phyloP scores from a whole-genome alignment of 306 rosid species.

The Mimosa bimucronata region DNA sequence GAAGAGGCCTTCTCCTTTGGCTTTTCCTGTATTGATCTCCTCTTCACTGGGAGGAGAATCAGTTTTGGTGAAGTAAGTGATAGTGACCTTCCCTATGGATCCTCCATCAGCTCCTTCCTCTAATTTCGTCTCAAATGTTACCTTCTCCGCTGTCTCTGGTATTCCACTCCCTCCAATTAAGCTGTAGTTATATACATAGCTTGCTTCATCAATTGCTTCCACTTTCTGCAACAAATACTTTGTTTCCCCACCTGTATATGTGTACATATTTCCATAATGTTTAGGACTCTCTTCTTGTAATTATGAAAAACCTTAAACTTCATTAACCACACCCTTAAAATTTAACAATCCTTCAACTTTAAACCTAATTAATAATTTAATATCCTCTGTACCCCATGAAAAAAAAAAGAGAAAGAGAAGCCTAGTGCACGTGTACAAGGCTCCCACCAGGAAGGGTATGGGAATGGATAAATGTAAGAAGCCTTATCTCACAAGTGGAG shows the following conservation, averaged over 20 bases:
- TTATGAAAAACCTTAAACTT: too few species aligned
- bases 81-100: slow-evolving; percentile 36
- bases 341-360: too few species aligned
- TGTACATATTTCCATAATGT: too few species aligned
- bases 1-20: slow-evolving; percentile 42
- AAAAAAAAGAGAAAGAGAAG: too few species aligned
- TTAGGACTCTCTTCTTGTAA: too few species aligned
- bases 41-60: slow-evolving; percentile 41
- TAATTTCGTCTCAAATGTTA: slow-evolving; percentile 43
- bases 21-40: slow-evolving; percentile 35
- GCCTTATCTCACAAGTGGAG: too few species aligned
- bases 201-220: slow-evolving; percentile 46
- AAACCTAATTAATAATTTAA: too few species aligned
- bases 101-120: slow-evolving; percentile 47
- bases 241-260: slow-evolving; percentile 39
- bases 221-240: slow-evolving; percentile 52
- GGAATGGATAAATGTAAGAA: too few species aligned
- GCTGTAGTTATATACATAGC: slow-evolving; percentile 49
- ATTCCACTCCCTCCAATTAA: slow-evolving; percentile 52
- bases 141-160: slow-evolving; percentile 49
- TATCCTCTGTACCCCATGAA: too few species aligned
- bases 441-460: too few species aligned
- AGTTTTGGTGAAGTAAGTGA: slow-evolving; percentile 42
- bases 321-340: too few species aligned
- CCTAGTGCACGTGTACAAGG: too few species aligned